Evolutionary conservation across 225 moss, liverwort and hornwort genomes (phyloP).

Genomic region (Straminergon stramineum): DNA sequence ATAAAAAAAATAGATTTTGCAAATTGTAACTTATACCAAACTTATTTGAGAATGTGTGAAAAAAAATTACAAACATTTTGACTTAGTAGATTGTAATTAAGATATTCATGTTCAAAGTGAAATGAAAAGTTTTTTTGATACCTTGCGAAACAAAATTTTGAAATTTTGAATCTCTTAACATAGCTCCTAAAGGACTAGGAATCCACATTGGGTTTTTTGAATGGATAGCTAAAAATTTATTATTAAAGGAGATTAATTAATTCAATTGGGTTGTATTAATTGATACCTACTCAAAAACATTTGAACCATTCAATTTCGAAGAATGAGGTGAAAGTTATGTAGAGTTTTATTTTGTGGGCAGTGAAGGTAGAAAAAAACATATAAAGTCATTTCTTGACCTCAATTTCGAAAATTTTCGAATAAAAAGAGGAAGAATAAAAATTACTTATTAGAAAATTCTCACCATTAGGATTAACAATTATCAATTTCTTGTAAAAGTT

Average conservation of each 20-base stretch:
- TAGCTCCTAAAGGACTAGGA: no score
- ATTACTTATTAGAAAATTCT: not conserved
- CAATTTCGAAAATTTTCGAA: not conserved
- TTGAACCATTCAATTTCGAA: not conserved
- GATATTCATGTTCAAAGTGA: no score
- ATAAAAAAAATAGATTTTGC: not conserved
- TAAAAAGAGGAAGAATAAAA: not conserved
- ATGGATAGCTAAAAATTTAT: not conserved
- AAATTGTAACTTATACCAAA: no score
- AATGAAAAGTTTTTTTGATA: no score
- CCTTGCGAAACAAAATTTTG: fast-evolving
- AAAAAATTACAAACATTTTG: no score
- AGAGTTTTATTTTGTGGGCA: not conserved
- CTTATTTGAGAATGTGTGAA: no score
- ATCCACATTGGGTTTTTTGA: not conserved
- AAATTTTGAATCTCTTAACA: no score
- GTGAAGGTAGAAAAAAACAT: not conserved
- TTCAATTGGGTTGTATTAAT: not conserved
- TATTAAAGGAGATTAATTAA: not conserved
- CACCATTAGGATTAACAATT: no score
- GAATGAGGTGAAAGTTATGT: not conserved
- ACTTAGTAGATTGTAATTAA: no score
- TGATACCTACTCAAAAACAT: not conserved
- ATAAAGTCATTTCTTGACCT: not conserved
- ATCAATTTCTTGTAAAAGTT: not conserved